These are phyloP conservation scores for Blepharisma undulans DNA, from an alignment of 169 alveolate genomes.

Conservation along the genomic window DNA sequence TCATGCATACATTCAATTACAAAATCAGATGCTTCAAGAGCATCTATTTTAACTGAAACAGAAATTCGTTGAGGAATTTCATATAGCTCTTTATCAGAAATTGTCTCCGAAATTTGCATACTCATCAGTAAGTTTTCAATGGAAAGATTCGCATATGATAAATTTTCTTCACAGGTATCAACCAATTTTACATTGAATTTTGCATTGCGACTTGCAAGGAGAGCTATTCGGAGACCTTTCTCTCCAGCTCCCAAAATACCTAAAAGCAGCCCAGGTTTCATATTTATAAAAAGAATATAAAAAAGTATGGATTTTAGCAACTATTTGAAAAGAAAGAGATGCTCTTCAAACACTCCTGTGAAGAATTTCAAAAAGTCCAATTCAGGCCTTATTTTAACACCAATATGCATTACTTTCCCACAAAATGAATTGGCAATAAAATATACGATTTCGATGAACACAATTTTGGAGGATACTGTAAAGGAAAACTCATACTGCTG, in stretches of 20 bases:
- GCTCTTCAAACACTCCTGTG: background rate
- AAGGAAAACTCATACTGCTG: background rate
- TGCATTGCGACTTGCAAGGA: conserved; percentile 67
- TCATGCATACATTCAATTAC: conserved; percentile 70
- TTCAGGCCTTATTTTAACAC: background rate
- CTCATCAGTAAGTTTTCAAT: conserved; percentile 66
- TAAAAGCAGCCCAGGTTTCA: background rate
- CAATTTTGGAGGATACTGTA: background rate
- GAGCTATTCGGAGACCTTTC: conserved; percentile 83
- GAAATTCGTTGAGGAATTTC: conserved; percentile 38
- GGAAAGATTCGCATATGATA: conserved; percentile 46
- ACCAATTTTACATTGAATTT: conserved; percentile 58
- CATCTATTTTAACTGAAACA: conserved; percentile 21
- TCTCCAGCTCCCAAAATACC: conserved; percentile 81
- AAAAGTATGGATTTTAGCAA: background rate
- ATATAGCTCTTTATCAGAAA: conserved; percentile 46
- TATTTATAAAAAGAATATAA: background rate
- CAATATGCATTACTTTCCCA: background rate
- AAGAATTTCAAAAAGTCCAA: background rate
- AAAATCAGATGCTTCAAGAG: conserved; percentile 57
- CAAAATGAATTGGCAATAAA: background rate
- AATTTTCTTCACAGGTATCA: conserved; percentile 51
- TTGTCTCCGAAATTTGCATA: conserved; percentile 55
- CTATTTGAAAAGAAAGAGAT: background rate
- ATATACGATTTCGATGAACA: background rate